A percentile compares a stretch with the other conserved stretches of the same genome.
These are phyloP conservation scores for Solanum chiquidenum DNA, from an alignment of 257 asterid genomes.

Conservation along the genomic window DNA sequence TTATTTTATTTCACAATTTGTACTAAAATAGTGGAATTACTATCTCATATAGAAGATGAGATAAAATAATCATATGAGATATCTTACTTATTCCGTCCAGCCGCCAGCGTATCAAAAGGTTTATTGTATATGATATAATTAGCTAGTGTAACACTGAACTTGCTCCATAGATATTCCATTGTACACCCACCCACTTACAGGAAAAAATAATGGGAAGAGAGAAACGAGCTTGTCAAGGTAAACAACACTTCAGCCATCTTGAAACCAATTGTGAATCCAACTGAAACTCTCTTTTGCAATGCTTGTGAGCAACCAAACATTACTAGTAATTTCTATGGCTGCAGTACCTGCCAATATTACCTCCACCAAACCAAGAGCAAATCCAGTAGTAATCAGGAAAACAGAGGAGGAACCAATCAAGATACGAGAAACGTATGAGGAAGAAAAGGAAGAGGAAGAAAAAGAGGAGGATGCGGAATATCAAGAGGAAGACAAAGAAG, in stretches of 20 bases:
- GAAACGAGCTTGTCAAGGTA: not conserved
- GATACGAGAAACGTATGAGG: not conserved
- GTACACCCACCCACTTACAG: not conserved
- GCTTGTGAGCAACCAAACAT: constrained; percentile 27
- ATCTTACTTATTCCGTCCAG: no score
- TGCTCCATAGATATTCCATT: not conserved
- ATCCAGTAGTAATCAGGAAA: not conserved
- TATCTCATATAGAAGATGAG: no score
- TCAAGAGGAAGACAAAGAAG: not conserved
- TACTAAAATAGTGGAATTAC: no score
- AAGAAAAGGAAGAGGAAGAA: not conserved
- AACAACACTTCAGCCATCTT: constrained; percentile 44
- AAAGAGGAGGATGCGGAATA: no score
- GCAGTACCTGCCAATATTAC: constrained; percentile 26
- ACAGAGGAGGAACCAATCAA: not conserved
- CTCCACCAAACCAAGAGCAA: constrained; percentile 14
- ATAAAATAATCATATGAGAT: no score
- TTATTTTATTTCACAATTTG: no score
- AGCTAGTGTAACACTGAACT: not conserved
- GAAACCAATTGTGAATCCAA: not conserved
- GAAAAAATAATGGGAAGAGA: not conserved
- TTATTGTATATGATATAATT: not conserved
- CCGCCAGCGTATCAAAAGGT: not conserved
- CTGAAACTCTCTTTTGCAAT: constrained; percentile 26
- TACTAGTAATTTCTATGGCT: constrained; percentile 10